Base-by-base conservation (phyloP, 768 basidiomycete genomes). In the Suillus sp. region DNA sequence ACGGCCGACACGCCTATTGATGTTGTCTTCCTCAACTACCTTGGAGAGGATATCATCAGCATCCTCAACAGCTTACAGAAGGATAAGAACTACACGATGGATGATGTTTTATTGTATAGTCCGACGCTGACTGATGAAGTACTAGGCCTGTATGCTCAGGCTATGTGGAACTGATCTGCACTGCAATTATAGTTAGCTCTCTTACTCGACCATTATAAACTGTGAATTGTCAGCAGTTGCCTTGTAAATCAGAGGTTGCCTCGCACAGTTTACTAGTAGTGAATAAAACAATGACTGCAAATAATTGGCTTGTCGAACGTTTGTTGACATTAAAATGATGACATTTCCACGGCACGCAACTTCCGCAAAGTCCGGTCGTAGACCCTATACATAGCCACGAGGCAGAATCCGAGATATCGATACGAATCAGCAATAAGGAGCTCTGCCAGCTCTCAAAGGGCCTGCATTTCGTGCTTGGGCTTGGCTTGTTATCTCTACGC, bases 1-100 rank as follows among this genome's bases (percentile, higher is more conserved):
- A 64, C 83, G 0, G 78, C 78, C 61, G 78, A 81, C 61, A 79
- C 84, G 0, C 78, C 77, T 0, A 80, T 93, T 64, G 92, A 94
- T 66, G 80, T 94, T 22, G 87, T 93, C 42, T 94, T 93, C 72
- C 79, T 89, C 59, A 79, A 88, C 72, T 93, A 91, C 73, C 86
- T 92, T 69, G 77, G 81, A 69, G 59, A 68, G 6, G 77, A 83
- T 64, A 69, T 90, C 27, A 64, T 91, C 62, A 40, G 65, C 6
- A 82, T 84, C 32, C 70, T 92, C 59, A 93, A 93, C 68, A 34
- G 51, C 0, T 69, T 87, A n/a, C 86, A 89, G 75, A 80, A 48
- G 5, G 70, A 66, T 30, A 84, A 78, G 72, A 79, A 69, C 3
- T 92, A 83, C 68, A 82, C 83, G 2, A 68, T 70, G 0, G 68